phyloP scores from a whole-genome alignment of 2,329 filamentous ascomycete genomes.

The Penicillium palitans region DNA sequence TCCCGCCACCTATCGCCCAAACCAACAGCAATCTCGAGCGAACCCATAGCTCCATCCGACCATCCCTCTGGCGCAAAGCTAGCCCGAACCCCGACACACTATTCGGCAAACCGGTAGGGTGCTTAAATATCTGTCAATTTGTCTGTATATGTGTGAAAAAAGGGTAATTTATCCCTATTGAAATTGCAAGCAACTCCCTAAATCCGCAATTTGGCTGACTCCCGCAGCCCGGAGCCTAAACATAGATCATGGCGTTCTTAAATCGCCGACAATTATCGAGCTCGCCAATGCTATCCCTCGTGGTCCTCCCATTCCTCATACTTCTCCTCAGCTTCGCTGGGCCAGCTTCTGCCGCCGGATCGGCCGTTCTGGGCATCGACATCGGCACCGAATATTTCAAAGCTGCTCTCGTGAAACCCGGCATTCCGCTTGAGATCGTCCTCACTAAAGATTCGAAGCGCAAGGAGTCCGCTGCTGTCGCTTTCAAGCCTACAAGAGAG shows the following conservation, averaged over 20 bases:
- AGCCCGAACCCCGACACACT: slow-evolving; percentile 14
- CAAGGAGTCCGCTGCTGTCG: slow-evolving; percentile 87
- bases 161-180: slow-evolving; percentile 2
- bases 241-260: slow-evolving; percentile 35
- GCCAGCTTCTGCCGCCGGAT: slow-evolving; percentile 60
- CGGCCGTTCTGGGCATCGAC: slow-evolving; percentile 88
- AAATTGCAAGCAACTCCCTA: neutral
- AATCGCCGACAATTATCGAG: slow-evolving; percentile 31
- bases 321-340: slow-evolving; percentile 56
- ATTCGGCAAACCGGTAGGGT: slow-evolving; percentile 17
- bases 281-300: slow-evolving; percentile 43
- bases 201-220: slow-evolving; percentile 13
- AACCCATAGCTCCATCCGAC: slow-evolving; percentile 14
- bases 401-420: slow-evolving; percentile 91
- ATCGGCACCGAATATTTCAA: slow-evolving; percentile 97
- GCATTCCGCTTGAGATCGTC: slow-evolving; percentile 95
- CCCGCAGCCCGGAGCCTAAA: slow-evolving; percentile 23
- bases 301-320: slow-evolving; percentile 54
- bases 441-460: slow-evolving; percentile 96
- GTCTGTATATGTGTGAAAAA: slow-evolving; percentile 12
- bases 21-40: neutral
- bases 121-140: neutral
- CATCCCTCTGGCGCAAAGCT: slow-evolving; percentile 20
- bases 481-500: slow-evolving; percentile 82
- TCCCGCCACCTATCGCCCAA: neutral